phyloP scores from a whole-genome alignment of 768 basidiomycete species.

The Leucocoprinus birnbaumii region DNA sequence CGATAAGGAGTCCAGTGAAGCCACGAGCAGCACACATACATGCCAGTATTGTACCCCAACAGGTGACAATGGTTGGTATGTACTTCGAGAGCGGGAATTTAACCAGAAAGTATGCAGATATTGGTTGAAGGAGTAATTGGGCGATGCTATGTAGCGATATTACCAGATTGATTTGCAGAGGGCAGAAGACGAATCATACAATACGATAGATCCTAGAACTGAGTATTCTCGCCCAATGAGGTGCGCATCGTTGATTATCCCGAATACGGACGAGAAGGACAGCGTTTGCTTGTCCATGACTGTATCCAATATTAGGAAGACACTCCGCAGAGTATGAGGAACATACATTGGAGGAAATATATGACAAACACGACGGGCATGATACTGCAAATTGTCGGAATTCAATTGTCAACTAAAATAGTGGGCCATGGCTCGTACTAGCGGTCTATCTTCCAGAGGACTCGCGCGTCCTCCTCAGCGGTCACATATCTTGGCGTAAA shows the following conservation, averaged over 20 bases:
- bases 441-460: conserved; percentile 25
- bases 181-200: conserved; percentile 16
- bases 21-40: conserved; percentile 28
- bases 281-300: conserved; percentile 34
- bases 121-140: conserved; percentile 28
- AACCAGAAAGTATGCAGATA: conserved; percentile 30
- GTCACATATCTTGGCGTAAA: conserved; percentile 12
- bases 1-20: conserved; percentile 26
- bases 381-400: no score
- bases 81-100: conserved; percentile 28
- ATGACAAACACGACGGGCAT: conserved; percentile 29
- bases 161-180: background rate
- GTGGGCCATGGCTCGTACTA: conserved; percentile 17
- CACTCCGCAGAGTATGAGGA: background rate
- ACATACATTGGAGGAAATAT: conserved; percentile 28
- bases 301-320: conserved; percentile 1
- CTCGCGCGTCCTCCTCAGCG: conserved; percentile 21
- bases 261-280: conserved; percentile 30
- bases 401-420: no score
- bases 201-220: conserved; percentile 28
- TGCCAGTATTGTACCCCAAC: conserved; percentile 29
- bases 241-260: conserved; percentile 24
- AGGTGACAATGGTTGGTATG: conserved; percentile 27
- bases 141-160: conserved; percentile 21
- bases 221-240: conserved; percentile 32